Conservation (phyloP, 2,329 filamentous ascomycete species). For the Aaosphaeria arxii region DNA sequence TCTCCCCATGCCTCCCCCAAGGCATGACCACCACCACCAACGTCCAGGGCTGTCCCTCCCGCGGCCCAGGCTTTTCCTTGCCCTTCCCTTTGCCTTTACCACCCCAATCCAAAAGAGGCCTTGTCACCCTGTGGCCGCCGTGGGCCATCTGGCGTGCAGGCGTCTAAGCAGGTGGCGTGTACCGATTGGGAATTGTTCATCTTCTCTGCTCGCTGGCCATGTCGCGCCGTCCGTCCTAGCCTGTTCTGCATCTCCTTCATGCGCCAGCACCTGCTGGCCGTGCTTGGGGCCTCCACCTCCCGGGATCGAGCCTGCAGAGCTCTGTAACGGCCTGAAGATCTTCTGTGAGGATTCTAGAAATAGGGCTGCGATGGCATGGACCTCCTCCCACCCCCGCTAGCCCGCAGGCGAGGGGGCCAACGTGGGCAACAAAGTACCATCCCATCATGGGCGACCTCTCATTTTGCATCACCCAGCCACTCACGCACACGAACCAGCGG, state of each 20-base stretch:
- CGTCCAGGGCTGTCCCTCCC: conserved; percentile 12
- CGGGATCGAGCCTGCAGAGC: conserved; percentile 34
- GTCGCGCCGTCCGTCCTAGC: conserved; percentile 26
- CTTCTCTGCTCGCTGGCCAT: conserved; percentile 18
- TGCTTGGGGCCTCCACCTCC: conserved; percentile 22
- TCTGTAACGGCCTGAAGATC: conserved; percentile 41
- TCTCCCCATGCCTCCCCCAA: background rate
- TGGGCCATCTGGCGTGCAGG: conserved; percentile 24
- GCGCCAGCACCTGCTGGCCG: conserved; percentile 35
- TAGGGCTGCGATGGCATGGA: conserved; percentile 32
- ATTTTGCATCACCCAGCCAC: conserved; percentile 40
- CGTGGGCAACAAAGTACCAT: conserved; percentile 21
- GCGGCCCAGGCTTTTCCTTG: conserved; percentile 25
- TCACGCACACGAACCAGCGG: conserved; percentile 34
- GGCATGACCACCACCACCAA: background rate
- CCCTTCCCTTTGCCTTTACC: conserved; percentile 23
- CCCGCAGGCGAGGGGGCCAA: conserved; percentile 22
- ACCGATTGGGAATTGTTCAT: conserved; percentile 30
- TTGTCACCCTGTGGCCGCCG: too few species aligned
- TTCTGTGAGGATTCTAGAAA: conserved; percentile 42
- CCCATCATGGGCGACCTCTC: conserved; percentile 24
- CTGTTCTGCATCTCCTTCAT: conserved; percentile 29
- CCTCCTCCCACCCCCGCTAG: conserved; percentile 18
- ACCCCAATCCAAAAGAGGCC: background rate
- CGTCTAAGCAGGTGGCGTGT: conserved; percentile 29